Conservation (phyloP, 2,329 filamentous ascomycete species). For the Aplosporella prunicola region DNA sequence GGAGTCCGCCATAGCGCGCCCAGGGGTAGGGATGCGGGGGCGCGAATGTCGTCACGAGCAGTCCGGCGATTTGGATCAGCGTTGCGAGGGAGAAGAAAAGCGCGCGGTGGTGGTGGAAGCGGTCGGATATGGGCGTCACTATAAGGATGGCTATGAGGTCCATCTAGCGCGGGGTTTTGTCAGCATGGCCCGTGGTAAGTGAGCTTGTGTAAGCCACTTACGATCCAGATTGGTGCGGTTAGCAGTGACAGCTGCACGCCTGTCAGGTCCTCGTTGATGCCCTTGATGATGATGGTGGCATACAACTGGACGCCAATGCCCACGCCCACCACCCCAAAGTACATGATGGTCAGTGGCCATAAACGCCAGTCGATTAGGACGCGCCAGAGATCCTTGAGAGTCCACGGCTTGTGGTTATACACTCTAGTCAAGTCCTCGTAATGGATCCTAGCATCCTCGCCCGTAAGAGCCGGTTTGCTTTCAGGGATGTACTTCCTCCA, state of each 20-base stretch:
- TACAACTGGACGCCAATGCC: constrained; percentile 87
- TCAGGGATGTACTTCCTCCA: constrained; percentile 58
- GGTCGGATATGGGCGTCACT: constrained; percentile 75
- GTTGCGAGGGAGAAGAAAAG: constrained; percentile 72
- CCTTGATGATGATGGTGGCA: constrained; percentile 73
- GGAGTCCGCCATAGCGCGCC: constrained; percentile 78
- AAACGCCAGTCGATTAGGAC: constrained; percentile 80
- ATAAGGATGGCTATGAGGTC: constrained; percentile 80
- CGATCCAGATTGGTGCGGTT: constrained; percentile 87
- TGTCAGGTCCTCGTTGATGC: constrained; percentile 64
- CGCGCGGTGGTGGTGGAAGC: constrained; percentile 71
- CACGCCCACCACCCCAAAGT: constrained; percentile 88
- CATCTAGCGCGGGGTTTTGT: constrained; percentile 51
- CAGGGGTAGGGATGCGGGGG: constrained; percentile 55
- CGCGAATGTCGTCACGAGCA: constrained; percentile 70
- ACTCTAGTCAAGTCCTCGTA: constrained; percentile 75
- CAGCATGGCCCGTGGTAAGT: constrained; percentile 13
- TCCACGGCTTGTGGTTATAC: constrained; percentile 69
- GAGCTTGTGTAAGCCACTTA: constrained; percentile 35
- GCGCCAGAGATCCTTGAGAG: constrained; percentile 54
- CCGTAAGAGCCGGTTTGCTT: constrained; percentile 60
- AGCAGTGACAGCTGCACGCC: constrained; percentile 70
- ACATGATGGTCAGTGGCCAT: constrained; percentile 82
- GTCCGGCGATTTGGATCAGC: constrained; percentile 70
- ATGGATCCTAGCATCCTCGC: constrained; percentile 70